These are phyloP conservation scores for Trichocomaceae sp. DNA, from an alignment of 2,329 filamentous ascomycete genomes.

Conservation along the genomic window DNA sequence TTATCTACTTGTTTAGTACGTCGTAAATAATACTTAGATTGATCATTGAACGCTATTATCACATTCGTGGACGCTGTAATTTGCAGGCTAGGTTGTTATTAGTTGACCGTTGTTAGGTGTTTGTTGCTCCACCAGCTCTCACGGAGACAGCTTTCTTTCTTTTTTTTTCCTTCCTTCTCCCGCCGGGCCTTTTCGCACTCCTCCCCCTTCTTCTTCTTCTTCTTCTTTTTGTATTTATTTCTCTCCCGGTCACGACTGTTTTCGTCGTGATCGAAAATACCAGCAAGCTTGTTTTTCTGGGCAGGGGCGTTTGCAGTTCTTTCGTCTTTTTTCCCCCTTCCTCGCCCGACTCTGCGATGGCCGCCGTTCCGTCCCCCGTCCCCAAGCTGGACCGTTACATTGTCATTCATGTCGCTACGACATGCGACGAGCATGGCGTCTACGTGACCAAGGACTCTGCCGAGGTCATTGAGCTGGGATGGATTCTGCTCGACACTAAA, in stretches of 20 bases:
- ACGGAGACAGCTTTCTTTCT: slow-evolving; percentile 16
- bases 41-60: too few species aligned
- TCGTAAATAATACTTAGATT: background rate
- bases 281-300: slow-evolving; percentile 10
- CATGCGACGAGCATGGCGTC: slow-evolving; percentile 97
- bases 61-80: background rate
- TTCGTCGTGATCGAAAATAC: slow-evolving; percentile 14
- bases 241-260: slow-evolving; percentile 12
- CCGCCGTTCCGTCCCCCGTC: slow-evolving; percentile 46
- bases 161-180: slow-evolving; percentile 16
- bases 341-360: slow-evolving; percentile 28
- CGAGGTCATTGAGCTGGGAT: slow-evolving; percentile 97
- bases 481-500: slow-evolving; percentile 91
- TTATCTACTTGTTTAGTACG: too few species aligned
- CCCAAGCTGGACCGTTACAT: slow-evolving; percentile 90
- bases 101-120: slow-evolving; percentile 18
- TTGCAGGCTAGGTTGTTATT: background rate
- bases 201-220: slow-evolving; percentile 14
- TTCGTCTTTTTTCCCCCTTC: slow-evolving; percentile 7
- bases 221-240: slow-evolving; percentile 7
- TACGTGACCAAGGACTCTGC: slow-evolving; percentile 99
- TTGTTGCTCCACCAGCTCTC: slow-evolving; percentile 25
- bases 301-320: slow-evolving; percentile 12
- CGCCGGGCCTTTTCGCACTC: slow-evolving; percentile 11
- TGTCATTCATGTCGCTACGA: slow-evolving; percentile 96